Conservation (phyloP, 371 early-diverging fungal genomes). For the Lichtheimia hyalospora region DNA sequence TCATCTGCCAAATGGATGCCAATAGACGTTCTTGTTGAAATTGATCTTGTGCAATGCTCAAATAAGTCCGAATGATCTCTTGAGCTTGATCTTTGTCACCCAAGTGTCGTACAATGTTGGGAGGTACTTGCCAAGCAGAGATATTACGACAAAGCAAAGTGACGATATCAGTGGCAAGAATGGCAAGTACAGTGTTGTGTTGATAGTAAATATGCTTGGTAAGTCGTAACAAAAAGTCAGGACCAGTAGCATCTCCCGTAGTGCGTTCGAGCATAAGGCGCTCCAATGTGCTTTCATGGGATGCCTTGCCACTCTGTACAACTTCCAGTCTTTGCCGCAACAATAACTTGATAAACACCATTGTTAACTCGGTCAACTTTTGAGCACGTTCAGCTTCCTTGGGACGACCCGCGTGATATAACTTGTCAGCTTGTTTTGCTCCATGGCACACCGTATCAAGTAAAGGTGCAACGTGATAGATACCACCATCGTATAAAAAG, state of each 20-base stretch:
- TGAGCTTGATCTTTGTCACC: conserved; percentile 43
- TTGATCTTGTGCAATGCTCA: conserved; percentile 35
- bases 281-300: conserved; percentile 14
- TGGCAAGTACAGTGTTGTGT: conserved; percentile 26
- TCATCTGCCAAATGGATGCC: conserved; percentile 42
- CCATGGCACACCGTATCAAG: conserved; percentile 36
- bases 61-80: conserved; percentile 32
- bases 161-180: conserved; percentile 36
- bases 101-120: conserved; percentile 42
- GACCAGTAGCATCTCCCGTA: conserved; percentile 15
- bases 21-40: conserved; percentile 27
- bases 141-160: conserved; percentile 31
- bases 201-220: conserved; percentile 37
- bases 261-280: conserved; percentile 21
- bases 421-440: conserved; percentile 26
- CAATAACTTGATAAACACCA: conserved; percentile 33
- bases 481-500: conserved; percentile 39
- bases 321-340: conserved; percentile 31
- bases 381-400: conserved; percentile 38
- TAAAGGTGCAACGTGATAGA: conserved; percentile 36
- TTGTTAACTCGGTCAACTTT: conserved; percentile 30
- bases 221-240: conserved; percentile 37
- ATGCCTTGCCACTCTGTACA: conserved; percentile 11
- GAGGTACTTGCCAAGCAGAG: conserved; percentile 28
- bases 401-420: conserved; percentile 22